phyloP scores from a whole-genome alignment of 2,329 filamentous ascomycete species.

The Dendryphion nanum region DNA sequence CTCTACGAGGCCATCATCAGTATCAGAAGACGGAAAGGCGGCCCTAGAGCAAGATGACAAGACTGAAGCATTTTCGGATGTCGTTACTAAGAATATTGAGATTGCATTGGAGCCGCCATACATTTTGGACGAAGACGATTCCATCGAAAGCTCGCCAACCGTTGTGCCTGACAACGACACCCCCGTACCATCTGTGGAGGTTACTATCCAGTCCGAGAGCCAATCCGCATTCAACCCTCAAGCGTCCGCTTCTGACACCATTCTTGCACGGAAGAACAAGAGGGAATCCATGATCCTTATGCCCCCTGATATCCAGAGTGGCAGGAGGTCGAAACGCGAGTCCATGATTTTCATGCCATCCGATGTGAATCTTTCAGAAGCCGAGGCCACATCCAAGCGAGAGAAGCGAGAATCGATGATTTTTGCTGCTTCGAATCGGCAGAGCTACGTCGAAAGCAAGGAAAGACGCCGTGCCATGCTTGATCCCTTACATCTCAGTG shows the following conservation, averaged over 20 bases:
- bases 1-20: constrained; percentile 39
- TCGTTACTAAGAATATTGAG: not conserved
- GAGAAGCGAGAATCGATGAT: constrained; percentile 31
- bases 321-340: constrained; percentile 27
- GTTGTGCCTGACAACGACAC: constrained; percentile 31
- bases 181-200: constrained; percentile 21
- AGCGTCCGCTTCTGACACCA: constrained; percentile 7
- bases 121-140: constrained; percentile 21
- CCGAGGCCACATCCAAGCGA: constrained; percentile 17
- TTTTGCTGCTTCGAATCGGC: constrained; percentile 18
- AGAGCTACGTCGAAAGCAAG: constrained; percentile 29
- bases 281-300: constrained; percentile 18
- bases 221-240: constrained; percentile 6
- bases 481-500: constrained; percentile 38
- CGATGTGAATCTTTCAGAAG: constrained; percentile 11
- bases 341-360: constrained; percentile 32
- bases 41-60: constrained; percentile 18
- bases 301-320: constrained; percentile 16
- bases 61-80: too few species aligned
- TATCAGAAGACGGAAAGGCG: constrained; percentile 37
- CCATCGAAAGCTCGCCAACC: constrained; percentile 34
- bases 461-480: constrained; percentile 42
- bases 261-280: constrained; percentile 8
- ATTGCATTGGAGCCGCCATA: constrained; percentile 5
- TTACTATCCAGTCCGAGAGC: constrained; percentile 11